Conservation (phyloP, 1,284 basidiomycete species). For the Bjerkandera adusta region DNA sequence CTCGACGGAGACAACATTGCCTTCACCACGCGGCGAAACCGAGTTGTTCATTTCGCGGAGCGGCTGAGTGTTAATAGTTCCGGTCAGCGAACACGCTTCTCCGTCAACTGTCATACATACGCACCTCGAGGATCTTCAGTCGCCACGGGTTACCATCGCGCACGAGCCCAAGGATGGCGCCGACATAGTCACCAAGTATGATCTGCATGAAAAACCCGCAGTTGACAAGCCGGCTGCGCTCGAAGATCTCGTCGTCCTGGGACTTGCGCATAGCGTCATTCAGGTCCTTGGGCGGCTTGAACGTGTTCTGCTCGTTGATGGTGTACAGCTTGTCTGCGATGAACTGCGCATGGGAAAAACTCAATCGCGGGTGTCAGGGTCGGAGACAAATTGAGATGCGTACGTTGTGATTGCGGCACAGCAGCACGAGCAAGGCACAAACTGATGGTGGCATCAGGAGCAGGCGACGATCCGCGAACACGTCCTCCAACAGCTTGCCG, state of each 20-base stretch:
- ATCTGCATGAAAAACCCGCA: constrained; percentile 57
- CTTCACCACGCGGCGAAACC: constrained; percentile 58
- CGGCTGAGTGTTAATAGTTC: constrained; percentile 30
- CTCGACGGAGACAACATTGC: constrained; percentile 71
- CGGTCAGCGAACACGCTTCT: background rate
- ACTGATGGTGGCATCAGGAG: constrained; percentile 74
- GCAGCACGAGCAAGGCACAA: constrained; percentile 65
- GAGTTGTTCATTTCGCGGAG: constrained; percentile 44
- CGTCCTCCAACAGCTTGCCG: constrained; percentile 65
- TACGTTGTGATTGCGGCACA: constrained; percentile 77
- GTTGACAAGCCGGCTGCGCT: constrained; percentile 73
- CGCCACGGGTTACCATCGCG: constrained; percentile 58
- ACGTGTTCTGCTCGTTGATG: constrained; percentile 63
- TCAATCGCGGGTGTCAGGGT: background rate
- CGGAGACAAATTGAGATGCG: constrained; percentile 23
- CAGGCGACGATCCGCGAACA: constrained; percentile 67
- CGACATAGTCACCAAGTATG: constrained; percentile 71
- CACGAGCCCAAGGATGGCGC: constrained; percentile 63
- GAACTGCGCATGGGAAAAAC: constrained; percentile 43
- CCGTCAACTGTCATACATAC: constrained; percentile 10
- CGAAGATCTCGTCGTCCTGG: constrained; percentile 77
- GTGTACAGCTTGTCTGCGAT: constrained; percentile 67
- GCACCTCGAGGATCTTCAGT: constrained; percentile 57
- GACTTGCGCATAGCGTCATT: constrained; percentile 21
- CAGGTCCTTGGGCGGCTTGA: constrained; percentile 31